Percentiles rank a stretch among this genome's conserved stretches.
Evolutionary conservation across 345 rosid species (phyloP).

Genomic region (Tarenaya hassleriana): DNA sequence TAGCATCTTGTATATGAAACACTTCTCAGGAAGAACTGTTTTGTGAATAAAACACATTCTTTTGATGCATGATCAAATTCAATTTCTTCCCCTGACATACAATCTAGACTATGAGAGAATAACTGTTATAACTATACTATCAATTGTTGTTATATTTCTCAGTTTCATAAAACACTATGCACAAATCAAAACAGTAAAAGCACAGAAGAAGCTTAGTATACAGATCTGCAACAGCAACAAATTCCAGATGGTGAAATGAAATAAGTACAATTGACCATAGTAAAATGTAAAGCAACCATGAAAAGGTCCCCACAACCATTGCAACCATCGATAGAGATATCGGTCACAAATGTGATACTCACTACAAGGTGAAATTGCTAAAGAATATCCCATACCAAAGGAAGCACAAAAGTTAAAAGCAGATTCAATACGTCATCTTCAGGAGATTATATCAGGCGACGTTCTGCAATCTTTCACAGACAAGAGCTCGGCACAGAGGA

Average conservation of each 20-base stretch:
- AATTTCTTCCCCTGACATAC: background rate
- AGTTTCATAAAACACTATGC: slow-evolving; percentile 4
- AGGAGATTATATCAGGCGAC: slow-evolving; percentile 5
- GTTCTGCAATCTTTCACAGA: background rate
- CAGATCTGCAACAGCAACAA: too few species aligned
- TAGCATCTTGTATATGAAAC: slow-evolving; percentile 13
- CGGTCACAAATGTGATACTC: too few species aligned
- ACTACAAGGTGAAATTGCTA: too few species aligned
- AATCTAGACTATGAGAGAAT: background rate
- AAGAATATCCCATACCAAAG: background rate
- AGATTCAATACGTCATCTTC: slow-evolving; percentile 13
- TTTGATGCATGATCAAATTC: background rate
- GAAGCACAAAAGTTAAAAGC: slow-evolving; percentile 4
- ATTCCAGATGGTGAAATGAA: too few species aligned
- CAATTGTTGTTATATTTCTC: background rate
- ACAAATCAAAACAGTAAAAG: background rate
- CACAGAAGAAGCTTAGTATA: too few species aligned
- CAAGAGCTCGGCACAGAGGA: slow-evolving; percentile 4
- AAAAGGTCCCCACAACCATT: too few species aligned
- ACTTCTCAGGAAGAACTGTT: background rate
- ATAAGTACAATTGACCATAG: too few species aligned
- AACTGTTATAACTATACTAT: background rate
- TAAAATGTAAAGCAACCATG: too few species aligned
- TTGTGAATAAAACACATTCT: background rate
- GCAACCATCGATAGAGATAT: too few species aligned